Conservation (phyloP, 164 flowering plant genomes). For the Chimonanthus praecox region DNA sequence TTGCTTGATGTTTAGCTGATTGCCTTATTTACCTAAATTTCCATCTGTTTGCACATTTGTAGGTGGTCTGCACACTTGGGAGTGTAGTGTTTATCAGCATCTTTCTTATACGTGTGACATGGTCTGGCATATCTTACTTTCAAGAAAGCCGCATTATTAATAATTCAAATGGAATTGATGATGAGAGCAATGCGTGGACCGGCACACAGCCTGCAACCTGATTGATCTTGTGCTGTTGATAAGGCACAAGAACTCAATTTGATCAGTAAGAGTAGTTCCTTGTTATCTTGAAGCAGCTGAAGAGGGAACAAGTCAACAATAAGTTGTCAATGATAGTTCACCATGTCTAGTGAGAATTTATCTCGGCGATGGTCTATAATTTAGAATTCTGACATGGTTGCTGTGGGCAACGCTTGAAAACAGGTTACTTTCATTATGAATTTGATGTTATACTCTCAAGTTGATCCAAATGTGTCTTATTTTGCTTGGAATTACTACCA, state of each 20-base stretch:
- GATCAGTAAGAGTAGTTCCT: neutral
- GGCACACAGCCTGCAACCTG: conserved; percentile 50
- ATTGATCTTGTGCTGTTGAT: conserved; percentile 7
- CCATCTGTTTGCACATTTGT: neutral
- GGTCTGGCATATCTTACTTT: conserved; percentile 58
- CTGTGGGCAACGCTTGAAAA: neutral
- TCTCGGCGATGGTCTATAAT: neutral
- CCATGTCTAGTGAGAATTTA: neutral
- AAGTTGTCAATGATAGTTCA: neutral
- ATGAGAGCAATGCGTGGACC: conserved; percentile 48
- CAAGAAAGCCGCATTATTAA: conserved; percentile 42
- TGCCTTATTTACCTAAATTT: neutral
- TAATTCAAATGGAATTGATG: conserved; percentile 26
- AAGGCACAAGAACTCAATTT: neutral
- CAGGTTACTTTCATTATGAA: too few species aligned
- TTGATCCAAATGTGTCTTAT: too few species aligned
- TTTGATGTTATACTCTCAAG: too few species aligned
- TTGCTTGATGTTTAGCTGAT: neutral
- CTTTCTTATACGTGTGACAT: conserved; percentile 64
- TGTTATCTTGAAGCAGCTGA: neutral
- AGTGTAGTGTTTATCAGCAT: conserved; percentile 73
- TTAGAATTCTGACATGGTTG: neutral
- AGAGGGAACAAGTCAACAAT: neutral
- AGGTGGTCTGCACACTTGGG: conserved; percentile 87
- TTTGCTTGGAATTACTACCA: too few species aligned